A percentile compares a stretch with the other conserved stretches of the same genome.
Conservation (phyloP, 2,329 filamentous ascomycete species). For the Ascosphaera apis region DNA sequence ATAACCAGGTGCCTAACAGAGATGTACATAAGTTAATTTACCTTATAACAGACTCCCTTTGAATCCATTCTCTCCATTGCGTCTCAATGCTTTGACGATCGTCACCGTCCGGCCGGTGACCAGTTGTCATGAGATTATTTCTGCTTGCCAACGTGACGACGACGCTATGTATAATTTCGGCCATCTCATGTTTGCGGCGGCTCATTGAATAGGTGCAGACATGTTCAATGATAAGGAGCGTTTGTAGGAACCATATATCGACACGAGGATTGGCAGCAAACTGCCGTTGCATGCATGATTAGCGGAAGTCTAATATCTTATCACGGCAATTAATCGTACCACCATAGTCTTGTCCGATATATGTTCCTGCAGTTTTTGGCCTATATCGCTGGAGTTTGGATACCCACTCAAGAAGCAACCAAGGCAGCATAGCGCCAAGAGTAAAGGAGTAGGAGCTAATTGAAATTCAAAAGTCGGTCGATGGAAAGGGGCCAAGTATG, state of each 20-base stretch:
- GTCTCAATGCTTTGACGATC: slow-evolving; percentile 6
- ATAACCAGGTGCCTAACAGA: background rate
- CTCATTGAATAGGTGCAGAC: slow-evolving; percentile 7
- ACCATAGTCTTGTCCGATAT: slow-evolving; percentile 6
- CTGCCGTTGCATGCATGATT: no score
- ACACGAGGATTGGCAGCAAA: slow-evolving; percentile 6
- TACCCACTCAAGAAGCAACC: slow-evolving; percentile 4
- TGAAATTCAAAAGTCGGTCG: slow-evolving; percentile 6
- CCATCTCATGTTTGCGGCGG: slow-evolving; percentile 8
- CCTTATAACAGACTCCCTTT: slow-evolving; percentile 8
- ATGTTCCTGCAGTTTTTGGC: slow-evolving; percentile 5
- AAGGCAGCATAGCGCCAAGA: slow-evolving; percentile 7
- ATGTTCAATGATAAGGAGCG: slow-evolving; percentile 8
- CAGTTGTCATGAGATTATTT: slow-evolving; percentile 7
- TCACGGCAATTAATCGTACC: slow-evolving; percentile 2
- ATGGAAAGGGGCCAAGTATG: slow-evolving; percentile 8
- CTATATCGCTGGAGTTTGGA: slow-evolving; percentile 3
- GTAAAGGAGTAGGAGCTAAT: slow-evolving; percentile 4
- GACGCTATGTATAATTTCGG: slow-evolving; percentile 8
- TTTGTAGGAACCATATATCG: slow-evolving; percentile 8
- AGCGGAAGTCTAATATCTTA: background rate
- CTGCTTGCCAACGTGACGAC: slow-evolving; percentile 8
- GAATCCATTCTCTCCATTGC: slow-evolving; percentile 8
- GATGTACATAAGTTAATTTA: slow-evolving; percentile 1
- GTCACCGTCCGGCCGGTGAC: slow-evolving; percentile 4